Evolutionary conservation across 148 eudicot species (phyloP), one percentile per base, ranked within the genome.

Genomic region (Vaccinium macrocarpon): DNA sequence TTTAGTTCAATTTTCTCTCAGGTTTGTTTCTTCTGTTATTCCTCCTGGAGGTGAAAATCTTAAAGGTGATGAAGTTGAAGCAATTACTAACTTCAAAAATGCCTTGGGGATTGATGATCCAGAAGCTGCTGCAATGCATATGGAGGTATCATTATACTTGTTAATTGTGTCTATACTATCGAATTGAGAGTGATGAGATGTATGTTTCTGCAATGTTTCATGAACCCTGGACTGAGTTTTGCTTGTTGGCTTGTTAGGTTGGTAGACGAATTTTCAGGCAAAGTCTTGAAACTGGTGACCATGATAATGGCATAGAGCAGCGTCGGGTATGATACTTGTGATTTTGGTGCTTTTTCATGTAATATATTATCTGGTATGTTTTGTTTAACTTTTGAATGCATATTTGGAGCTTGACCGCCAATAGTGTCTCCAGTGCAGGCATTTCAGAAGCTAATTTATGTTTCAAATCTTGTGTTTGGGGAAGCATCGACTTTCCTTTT

Each of bases 241-340:
- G 46, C 82, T 76, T 70, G 74, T 80, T 82, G 79, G 62, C 77
- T 87, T 62, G 79, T 85, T 87, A 97, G 99, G 84, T 97, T 90
- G 99, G 96, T 42, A 90, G 99, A 84, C 92, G 94, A 66, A 86
- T 92, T 78, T 93, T 89, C 89, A 92, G 99, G 88, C 93, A 91
- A 89, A 94, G 99, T 90, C 95, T 97, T 87, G 99, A 97, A 97
- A 95, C 98, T 62, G 98, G 98, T 48, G 98, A 94, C 82, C 98
- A 91, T 87, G 96, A 95, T 68, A 94, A 81, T 81, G 95, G 92
- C 84, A 62, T 82, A 81, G 95, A 94, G 89, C 98, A 95, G 90
- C 97, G 97, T 83, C 94, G 94, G 98, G 99, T 97, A 86, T 64
- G 91, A 86, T 88, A 74, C 79, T 81, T 83, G 19, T 74, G 18